These are phyloP conservation scores for Castanea crenata DNA, from an alignment of 306 rosid species.

Conservation along the genomic window DNA sequence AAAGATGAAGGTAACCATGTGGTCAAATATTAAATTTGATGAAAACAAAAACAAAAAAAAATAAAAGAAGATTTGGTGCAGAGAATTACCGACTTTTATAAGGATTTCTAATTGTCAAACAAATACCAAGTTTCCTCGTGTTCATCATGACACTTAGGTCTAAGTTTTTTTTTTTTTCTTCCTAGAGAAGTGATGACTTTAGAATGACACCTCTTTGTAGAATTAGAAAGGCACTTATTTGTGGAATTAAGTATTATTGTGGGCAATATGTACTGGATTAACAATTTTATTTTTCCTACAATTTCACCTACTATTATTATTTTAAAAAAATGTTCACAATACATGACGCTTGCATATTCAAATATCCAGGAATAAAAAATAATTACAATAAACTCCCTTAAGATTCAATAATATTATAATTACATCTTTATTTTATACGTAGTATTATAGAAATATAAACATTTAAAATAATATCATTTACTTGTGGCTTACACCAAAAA, in stretches of 20 bases:
- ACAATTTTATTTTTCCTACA: conserved; percentile 16
- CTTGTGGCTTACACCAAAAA: background rate
- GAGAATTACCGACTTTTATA: background rate
- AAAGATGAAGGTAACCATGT: background rate
- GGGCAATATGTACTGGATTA: conserved; percentile 21
- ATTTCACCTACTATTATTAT: conserved; percentile 20
- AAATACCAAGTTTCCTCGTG: conserved; percentile 24
- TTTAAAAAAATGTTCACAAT: background rate
- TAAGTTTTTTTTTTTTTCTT: conserved; percentile 7
- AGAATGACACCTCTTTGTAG: conserved; percentile 23
- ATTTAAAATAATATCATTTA: background rate
- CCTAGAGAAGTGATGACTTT: conserved; percentile 21
- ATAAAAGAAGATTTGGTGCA: background rate
- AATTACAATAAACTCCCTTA: no score
- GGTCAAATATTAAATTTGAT: no score
- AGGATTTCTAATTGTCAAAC: background rate
- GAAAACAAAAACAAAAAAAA: no score
- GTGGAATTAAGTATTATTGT: conserved; percentile 25
- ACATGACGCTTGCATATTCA: conserved; percentile 18
- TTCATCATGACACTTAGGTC: conserved; percentile 10
- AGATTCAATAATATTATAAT: no score
- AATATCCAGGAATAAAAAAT: no score
- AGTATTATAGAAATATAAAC: no score
- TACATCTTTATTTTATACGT: no score
- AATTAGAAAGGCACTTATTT: conserved; percentile 29